These are phyloP conservation scores for Lipomyces starkeyi DNA, from an alignment of 805 yeast genomes.

Conservation along the genomic window DNA sequence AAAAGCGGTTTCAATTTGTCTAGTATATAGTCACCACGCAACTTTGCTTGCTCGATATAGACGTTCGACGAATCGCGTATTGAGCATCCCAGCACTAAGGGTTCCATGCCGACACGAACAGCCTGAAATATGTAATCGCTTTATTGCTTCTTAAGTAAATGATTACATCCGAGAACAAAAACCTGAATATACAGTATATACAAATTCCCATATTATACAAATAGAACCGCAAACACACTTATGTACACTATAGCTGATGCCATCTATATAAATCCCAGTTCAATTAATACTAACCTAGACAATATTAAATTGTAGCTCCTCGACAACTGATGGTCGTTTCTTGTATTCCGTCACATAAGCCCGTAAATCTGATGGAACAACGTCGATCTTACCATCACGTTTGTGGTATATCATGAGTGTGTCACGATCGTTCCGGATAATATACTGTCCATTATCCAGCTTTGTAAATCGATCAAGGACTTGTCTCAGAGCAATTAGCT, in stretches of 20 bases:
- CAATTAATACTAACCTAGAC: background rate
- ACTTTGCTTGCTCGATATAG: too few relatives aligned
- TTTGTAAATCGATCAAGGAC: background rate
- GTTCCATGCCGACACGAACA: too few relatives aligned
- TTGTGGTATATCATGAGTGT: conserved; percentile 3
- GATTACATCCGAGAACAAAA: background rate
- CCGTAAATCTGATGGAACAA: conserved; percentile 4
- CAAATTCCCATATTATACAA: background rate
- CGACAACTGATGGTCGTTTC: background rate
- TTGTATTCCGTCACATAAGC: conserved; percentile 1
- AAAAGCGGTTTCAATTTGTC: too few relatives aligned
- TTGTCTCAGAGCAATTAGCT: background rate
- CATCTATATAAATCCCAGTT: background rate
- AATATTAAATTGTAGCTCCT: background rate
- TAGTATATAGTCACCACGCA: too few relatives aligned
- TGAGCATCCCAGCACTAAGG: too few relatives aligned
- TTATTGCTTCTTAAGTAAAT: background rate
- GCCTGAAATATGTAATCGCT: too few relatives aligned
- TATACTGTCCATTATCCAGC: conserved; percentile 15
- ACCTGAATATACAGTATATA: background rate
- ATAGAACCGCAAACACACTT: background rate
- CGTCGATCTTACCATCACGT: conserved; percentile 3
- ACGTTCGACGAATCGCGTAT: too few relatives aligned
- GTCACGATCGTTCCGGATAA: conserved; percentile 8
- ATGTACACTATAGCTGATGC: background rate